These are phyloP conservation scores for Cordyceps javanica DNA, from an alignment of 2,329 filamentous ascomycete genomes.

Conservation along the genomic window DNA sequence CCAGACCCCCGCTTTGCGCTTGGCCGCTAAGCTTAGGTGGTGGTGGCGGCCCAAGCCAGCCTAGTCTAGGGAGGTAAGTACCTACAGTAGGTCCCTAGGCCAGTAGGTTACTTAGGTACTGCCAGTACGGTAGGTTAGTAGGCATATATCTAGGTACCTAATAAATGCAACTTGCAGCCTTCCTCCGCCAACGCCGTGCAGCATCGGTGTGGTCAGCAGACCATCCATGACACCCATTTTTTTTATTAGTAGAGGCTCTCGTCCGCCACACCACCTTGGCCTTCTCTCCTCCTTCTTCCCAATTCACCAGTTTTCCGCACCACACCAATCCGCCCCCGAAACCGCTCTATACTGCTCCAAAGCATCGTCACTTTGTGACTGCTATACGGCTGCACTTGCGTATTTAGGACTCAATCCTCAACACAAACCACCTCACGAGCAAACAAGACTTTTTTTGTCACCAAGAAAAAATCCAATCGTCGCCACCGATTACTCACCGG, in stretches of 20 bases:
- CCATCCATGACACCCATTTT: slow-evolving; percentile 3
- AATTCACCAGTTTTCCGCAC: not conserved
- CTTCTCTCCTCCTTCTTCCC: not conserved
- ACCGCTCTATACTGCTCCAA: not conserved
- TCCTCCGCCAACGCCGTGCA: not conserved
- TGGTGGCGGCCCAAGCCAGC: too few species aligned
- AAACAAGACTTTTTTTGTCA: not conserved
- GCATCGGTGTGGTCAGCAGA: slow-evolving; percentile 6
- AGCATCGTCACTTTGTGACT: slow-evolving; percentile 10
- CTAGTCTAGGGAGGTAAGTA: too few species aligned
- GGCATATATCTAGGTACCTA: too few species aligned
- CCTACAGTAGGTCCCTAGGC: too few species aligned
- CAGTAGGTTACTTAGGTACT: too few species aligned
- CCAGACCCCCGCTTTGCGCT: too few species aligned
- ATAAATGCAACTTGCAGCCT: not conserved
- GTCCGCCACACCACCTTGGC: not conserved
- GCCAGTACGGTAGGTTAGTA: too few species aligned
- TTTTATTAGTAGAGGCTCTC: not conserved
- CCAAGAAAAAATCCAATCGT: not conserved
- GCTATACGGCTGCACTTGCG: slow-evolving; percentile 4
- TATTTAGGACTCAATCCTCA: not conserved
- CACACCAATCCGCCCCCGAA: not conserved
- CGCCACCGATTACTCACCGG: slow-evolving; percentile 1
- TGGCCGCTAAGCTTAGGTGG: too few species aligned
- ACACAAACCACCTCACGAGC: not conserved